Evolutionary conservation across 495 filamentous ascomycete genomes (phyloP).

Genomic region (Extremus antarcticus): DNA sequence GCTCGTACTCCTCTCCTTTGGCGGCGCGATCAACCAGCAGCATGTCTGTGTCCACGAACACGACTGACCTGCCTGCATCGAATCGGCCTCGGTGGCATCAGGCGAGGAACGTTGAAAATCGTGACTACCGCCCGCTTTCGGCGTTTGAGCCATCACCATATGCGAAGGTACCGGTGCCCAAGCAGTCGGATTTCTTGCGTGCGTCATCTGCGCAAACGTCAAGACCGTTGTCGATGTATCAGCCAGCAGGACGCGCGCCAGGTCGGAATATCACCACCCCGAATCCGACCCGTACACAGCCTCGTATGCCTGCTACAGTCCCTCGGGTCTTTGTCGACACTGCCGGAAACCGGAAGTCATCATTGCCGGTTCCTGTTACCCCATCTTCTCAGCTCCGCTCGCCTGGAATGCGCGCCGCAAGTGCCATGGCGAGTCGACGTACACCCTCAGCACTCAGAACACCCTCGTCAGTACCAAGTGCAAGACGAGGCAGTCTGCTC

Average conservation of each 20-base stretch:
- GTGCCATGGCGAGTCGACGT: not conserved
- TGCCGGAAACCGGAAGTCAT: constrained; percentile 3
- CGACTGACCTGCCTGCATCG: not conserved
- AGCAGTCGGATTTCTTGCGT: constrained; percentile 18
- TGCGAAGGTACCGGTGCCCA: constrained; percentile 13
- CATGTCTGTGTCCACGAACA: not conserved
- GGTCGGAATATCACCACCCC: constrained; percentile 7
- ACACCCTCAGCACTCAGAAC: not conserved
- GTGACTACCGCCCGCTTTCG: constrained; percentile 16
- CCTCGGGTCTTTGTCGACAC: not conserved
- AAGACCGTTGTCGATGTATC: not conserved
- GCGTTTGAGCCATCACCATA: constrained; percentile 16
- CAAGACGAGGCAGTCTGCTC: constrained; percentile 2
- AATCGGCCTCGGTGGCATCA: constrained; percentile 11
- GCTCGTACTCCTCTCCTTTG: not conserved
- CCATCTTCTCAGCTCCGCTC: not conserved
- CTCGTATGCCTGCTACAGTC: not conserved
- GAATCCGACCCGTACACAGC: not conserved
- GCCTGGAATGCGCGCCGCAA: not conserved
- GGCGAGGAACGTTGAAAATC: not conserved
- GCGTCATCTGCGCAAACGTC: constrained; percentile 1
- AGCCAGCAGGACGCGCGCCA: not conserved
- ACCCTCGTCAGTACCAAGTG: not conserved
- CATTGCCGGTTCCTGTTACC: constrained; percentile 1
- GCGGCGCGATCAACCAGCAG: not conserved